Evolutionary conservation across 257 asterid genomes (phyloP), one percentile per base, ranked within the genome.

Genomic region (Fraxinus americana): DNA sequence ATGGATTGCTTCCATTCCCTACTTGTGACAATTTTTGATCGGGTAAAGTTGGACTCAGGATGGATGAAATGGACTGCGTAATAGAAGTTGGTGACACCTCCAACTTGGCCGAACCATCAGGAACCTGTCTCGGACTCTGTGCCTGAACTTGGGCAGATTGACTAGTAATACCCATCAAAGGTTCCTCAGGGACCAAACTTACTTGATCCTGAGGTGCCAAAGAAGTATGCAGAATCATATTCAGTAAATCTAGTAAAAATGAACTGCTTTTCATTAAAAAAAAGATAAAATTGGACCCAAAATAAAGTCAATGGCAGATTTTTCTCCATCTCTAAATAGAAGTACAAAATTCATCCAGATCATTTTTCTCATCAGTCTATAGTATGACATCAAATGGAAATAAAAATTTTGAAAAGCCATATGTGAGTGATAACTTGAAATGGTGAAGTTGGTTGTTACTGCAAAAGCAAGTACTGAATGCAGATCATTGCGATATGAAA

Each of bases 21-120:
- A 67, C 71, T 45, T 81, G 84, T 52, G 68, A 80, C 41, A 63
- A 1, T 35, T 83, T 83, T 76, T 76, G 80, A 77, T 84, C 86
- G 38, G 84, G 78, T 67, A 70, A 84, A 74, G 72, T 73, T 81
- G 91, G 78, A 75, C 83, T 91, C 4, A 79, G 80, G 73, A 66
- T 67, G 41, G 90, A 87, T 82, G 93, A 85, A 77, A 74, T 81
- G 39, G 90, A 74, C 84, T 77, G 85, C 1, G 87, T 65, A 82
- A 83, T 85, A 75, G 89, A 86, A 38, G 82, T 75, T 59, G 86
- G 84, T 17, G 92, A 87, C 59, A 75, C 65, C 76, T 89, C 92
- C 80, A 86, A 57, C 61, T 86, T 76, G 7, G 88, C 77, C 32
- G 83, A 81, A 48, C 73, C 85, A 80, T 76, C 87, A 70, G 77